Evolutionary conservation across 495 filamentous ascomycete genomes (phyloP).

Genomic region (Ascobolus immersus): DNA sequence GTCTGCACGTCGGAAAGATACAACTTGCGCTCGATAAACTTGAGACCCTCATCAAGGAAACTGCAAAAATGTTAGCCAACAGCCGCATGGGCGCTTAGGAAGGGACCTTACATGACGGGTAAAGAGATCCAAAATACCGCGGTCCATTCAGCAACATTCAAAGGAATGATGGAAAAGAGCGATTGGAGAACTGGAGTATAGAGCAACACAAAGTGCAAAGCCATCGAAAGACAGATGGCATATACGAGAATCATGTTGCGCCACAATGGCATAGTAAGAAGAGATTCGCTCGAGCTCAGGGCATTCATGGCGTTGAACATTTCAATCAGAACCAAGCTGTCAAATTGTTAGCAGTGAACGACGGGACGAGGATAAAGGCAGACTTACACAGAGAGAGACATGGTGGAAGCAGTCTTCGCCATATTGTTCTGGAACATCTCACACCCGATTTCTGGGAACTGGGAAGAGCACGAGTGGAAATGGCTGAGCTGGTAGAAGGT

Average conservation of each 20-base stretch:
- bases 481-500: conserved; percentile 75
- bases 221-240: conserved; percentile 86
- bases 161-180: conserved; percentile 73
- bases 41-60: conserved; percentile 71
- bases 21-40: conserved; percentile 46
- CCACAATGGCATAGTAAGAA: conserved; percentile 81
- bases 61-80: conserved; percentile 27
- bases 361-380: no score
- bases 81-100: conserved; percentile 2
- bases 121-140: conserved; percentile 71
- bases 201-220: conserved; percentile 75
- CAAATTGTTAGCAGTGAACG: no score
- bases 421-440: conserved; percentile 78
- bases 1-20: conserved; percentile 11
- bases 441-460: conserved; percentile 82
- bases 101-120: conserved; percentile 64
- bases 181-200: conserved; percentile 76
- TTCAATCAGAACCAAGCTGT: conserved; percentile 83
- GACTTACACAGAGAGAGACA: no score
- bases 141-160: conserved; percentile 79
- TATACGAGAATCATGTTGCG: conserved; percentile 94
- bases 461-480: conserved; percentile 72
- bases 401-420: conserved; percentile 79
- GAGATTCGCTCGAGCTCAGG: conserved; percentile 77
- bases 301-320: conserved; percentile 99